phyloP scores from a whole-genome alignment of 139 green algal species.

The Micractinium sp. region DNA sequence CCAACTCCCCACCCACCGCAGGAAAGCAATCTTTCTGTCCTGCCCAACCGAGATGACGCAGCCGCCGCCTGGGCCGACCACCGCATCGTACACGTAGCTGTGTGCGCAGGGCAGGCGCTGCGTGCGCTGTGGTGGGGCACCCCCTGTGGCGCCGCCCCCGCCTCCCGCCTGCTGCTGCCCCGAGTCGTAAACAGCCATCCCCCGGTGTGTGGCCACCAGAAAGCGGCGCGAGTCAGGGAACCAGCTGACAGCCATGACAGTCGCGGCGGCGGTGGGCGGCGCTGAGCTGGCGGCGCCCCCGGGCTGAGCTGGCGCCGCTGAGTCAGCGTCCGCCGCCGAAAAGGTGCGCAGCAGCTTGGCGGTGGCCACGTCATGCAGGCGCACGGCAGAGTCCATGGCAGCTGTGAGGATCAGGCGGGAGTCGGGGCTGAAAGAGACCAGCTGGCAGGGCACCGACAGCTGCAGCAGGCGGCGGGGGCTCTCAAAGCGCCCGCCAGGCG shows the following conservation, averaged over 20 bases:
- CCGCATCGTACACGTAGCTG: conserved; percentile 80
- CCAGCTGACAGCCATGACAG: conserved; percentile 78
- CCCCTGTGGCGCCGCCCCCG: no score
- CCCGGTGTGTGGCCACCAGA: conserved; percentile 68
- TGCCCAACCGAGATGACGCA: conserved; percentile 68
- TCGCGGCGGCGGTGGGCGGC: conserved; percentile 22
- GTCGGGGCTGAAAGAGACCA: conserved; percentile 71
- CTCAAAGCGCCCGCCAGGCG: background rate
- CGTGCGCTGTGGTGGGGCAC: background rate
- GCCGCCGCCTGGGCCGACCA: conserved; percentile 67
- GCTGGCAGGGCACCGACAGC: conserved; percentile 45
- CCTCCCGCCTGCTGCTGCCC: background rate
- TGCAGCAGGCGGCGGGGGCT: conserved; percentile 10
- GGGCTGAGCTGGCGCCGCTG: background rate
- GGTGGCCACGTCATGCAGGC: conserved; percentile 55
- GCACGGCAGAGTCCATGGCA: conserved; percentile 50
- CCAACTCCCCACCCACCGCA: background rate
- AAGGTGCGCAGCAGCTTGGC: conserved; percentile 40
- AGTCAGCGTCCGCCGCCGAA: background rate
- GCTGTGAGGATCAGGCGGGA: conserved; percentile 39
- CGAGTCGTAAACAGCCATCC: conserved; percentile 22
- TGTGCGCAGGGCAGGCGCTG: background rate
- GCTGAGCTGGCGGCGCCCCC: background rate
- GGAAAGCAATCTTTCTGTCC: conserved; percentile 58
- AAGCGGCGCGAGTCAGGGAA: conserved; percentile 61